These are phyloP conservation scores for Zelonia costaricensis DNA, from an alignment of 208 protist genomes.

Conservation along the genomic window DNA sequence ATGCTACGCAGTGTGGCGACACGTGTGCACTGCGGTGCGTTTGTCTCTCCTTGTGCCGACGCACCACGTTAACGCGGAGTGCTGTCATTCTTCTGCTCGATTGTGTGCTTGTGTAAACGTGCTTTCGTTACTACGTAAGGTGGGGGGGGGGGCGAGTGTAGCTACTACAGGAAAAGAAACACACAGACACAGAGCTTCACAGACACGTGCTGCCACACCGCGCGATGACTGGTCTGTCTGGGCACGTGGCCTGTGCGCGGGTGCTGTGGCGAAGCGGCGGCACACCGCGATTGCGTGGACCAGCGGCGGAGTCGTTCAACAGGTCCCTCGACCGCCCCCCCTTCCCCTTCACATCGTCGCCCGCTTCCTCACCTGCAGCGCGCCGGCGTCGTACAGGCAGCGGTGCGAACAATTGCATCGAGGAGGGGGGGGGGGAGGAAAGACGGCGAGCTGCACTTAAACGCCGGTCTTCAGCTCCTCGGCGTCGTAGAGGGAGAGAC, in stretches of 20 bases:
- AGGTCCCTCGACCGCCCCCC: neutral
- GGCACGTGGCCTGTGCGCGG: too few species aligned
- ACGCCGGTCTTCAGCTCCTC: conserved; percentile 89
- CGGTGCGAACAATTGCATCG: too few species aligned
- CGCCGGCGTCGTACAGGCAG: too few species aligned
- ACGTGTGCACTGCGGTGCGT: too few species aligned
- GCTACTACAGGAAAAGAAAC: conserved; percentile 10
- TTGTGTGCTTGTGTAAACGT: neutral
- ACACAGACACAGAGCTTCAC: neutral
- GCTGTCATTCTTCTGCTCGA: neutral
- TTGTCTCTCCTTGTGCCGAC: too few species aligned
- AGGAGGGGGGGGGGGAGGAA: neutral
- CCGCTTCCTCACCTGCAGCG: neutral
- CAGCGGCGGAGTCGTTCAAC: too few species aligned
- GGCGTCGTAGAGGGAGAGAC: conserved; percentile 77
- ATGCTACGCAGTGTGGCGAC: too few species aligned
- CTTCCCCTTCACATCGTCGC: neutral
- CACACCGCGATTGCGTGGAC: too few species aligned
- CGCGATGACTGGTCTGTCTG: too few species aligned
- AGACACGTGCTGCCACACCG: too few species aligned
- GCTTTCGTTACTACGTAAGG: conserved; percentile 17
- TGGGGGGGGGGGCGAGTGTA: too few species aligned
- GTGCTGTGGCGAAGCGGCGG: too few species aligned
- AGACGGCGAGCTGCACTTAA: conserved; percentile 27
- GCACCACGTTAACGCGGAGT: neutral